Evolutionary conservation across 2,329 filamentous ascomycete genomes (phyloP), one percentile per base, ranked within the genome.

Genomic region (Fusarium veterinarium): DNA sequence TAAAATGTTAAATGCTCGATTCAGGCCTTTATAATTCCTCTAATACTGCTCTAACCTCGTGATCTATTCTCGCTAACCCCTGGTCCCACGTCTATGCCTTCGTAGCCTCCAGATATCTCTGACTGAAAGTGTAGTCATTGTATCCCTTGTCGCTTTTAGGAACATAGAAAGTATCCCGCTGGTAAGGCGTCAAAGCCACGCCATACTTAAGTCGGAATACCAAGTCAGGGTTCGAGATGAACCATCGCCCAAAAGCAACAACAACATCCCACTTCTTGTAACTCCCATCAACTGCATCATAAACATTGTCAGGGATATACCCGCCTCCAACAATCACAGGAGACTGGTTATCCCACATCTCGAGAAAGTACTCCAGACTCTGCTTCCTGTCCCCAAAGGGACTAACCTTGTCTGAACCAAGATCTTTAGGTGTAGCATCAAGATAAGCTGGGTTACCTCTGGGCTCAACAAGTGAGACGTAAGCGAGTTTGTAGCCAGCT

Each of bases 81-180:
- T 1, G 3, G 0, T 1, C 2, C 9, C 6, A 8, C 2, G 3
- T 37, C n/a, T 56, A 51, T 9, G 49, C 65, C 16, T 64, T 63
- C 1, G 30, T 5, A 8, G 38, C 33, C 20, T 57, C 57, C 2
- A 61, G 7, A n/a, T 61, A 77, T 23, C 74, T 72, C 19, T 75
- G 52, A 38, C 77, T 79, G 13, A 81, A 80, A 9, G 69, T 33
- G 30, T 80, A 79, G 42, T 79, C 79, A 35, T 79, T 79, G 19
- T 81, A 81, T 2, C 78, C 78, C 10, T 66, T 42, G 17, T 72
- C 66, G 12, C 60, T 73, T 60, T 75, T 75, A 25, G 51, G 66
- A 9, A 61, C 56, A 64, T 87, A 87, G 60, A 87, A 86, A 0
- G 76, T 79, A 1, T 79, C 71, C 13, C 84, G 74, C 53, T 84